Percentiles rank a stretch among this genome's conserved stretches.
Conservation (phyloP, 345 rosid species). For the Euphorbia peplus region DNA sequence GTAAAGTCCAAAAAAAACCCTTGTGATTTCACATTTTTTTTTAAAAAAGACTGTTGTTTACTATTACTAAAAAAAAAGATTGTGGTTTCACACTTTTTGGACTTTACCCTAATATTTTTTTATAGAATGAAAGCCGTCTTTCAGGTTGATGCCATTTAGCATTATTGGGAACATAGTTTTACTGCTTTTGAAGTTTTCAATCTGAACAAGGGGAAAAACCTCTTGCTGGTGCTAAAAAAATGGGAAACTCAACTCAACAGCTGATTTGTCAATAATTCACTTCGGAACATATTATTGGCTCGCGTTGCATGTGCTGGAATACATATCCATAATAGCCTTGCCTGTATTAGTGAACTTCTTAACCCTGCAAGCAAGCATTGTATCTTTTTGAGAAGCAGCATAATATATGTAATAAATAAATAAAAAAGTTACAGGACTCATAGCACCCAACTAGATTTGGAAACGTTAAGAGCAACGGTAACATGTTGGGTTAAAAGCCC, state of each 20-base stretch:
- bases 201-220: background rate
- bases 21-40: no score
- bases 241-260: background rate
- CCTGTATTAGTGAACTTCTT: background rate
- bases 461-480: no score
- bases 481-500: no score
- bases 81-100: no score
- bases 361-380: background rate
- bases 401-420: background rate
- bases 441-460: background rate
- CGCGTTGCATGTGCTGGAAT: background rate
- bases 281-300: background rate
- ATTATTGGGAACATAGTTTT: background rate
- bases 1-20: no score
- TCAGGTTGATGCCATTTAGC: background rate
- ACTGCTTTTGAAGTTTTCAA: background rate
- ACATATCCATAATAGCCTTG: no score
- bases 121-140: background rate
- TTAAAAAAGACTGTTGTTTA: no score
- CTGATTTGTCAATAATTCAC: background rate
- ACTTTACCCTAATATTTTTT: no score
- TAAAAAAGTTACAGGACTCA: background rate
- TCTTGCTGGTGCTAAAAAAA: background rate
- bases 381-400: background rate
- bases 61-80: no score